phyloP scores from a whole-genome alignment of 2,329 filamentous ascomycete species.

The Paracorniculantispora psalliotae region DNA sequence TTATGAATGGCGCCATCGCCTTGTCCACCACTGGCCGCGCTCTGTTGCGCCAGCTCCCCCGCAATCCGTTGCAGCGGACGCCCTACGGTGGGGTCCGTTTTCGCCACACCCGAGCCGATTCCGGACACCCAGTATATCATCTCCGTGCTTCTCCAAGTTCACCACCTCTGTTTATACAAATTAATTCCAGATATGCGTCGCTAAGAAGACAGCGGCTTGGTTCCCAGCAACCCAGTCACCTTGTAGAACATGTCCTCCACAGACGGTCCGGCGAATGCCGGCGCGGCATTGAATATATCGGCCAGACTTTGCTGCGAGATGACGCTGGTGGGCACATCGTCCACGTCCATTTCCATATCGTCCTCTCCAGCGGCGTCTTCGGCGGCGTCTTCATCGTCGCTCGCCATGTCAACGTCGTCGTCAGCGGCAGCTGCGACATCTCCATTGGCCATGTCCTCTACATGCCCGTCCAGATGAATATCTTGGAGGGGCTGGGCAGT shows the following conservation, averaged over 20 bases:
- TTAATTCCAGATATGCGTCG: background rate
- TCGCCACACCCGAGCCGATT: slow-evolving; percentile 1
- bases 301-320: slow-evolving; percentile 64
- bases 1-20: slow-evolving; percentile 14
- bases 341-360: slow-evolving; percentile 41
- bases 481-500: slow-evolving; percentile 53
- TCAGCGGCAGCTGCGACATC: slow-evolving; percentile 23
- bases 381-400: slow-evolving; percentile 38
- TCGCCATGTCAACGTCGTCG: slow-evolving; percentile 38
- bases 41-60: background rate
- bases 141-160: slow-evolving; percentile 15
- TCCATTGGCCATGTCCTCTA: slow-evolving; percentile 21
- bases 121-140: background rate
- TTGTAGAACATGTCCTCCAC: slow-evolving; percentile 73
- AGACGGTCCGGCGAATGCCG: slow-evolving; percentile 64
- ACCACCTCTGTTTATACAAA: background rate
- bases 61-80: background rate
- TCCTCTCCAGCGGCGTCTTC: slow-evolving; percentile 32
- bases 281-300: slow-evolving; percentile 64
- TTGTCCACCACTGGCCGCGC: slow-evolving; percentile 7
- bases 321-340: slow-evolving; percentile 52
- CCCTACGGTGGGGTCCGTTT: background rate
- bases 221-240: slow-evolving; percentile 56
- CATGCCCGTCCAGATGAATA: slow-evolving; percentile 40
- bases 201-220: slow-evolving; percentile 42